phyloP scores from a whole-genome alignment of 345 rosid species.

The Gossypium sturtianum region DNA sequence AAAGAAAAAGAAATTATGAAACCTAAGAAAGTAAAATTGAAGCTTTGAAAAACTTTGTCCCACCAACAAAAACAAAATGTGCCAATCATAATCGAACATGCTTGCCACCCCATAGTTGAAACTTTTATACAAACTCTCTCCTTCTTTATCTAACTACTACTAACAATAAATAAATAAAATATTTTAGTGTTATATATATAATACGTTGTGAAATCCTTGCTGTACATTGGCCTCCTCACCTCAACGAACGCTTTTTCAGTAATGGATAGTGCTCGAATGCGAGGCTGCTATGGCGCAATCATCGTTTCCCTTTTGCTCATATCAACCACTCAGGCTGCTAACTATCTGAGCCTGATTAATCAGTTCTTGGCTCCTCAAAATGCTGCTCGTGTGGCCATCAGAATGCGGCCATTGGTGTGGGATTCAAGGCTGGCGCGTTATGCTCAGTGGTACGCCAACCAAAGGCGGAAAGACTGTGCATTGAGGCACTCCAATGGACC shows the following conservation, averaged over 20 bases:
- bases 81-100: constrained; percentile 58
- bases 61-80: constrained; percentile 26
- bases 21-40: background rate
- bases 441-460: constrained; percentile 57
- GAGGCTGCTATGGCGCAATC: background rate
- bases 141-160: background rate
- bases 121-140: constrained; percentile 5
- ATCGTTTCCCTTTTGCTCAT: constrained; percentile 13
- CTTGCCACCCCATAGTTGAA: constrained; percentile 38
- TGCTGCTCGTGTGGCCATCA: constrained; percentile 39
- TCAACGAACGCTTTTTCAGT: constrained; percentile 6
- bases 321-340: constrained; percentile 8
- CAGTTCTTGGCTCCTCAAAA: constrained; percentile 72
- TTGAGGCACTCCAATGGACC: constrained; percentile 73
- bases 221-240: background rate
- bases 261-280: constrained; percentile 16
- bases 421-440: constrained; percentile 42
- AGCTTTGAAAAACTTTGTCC: background rate
- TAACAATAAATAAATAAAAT: background rate
- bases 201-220: background rate
- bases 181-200: background rate
- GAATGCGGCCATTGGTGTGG: constrained; percentile 59
- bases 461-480: constrained; percentile 59
- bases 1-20: background rate
- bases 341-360: constrained; percentile 15